phyloP scores from a whole-genome alignment of 306 rosid species.

The Sicyos edulis region DNA sequence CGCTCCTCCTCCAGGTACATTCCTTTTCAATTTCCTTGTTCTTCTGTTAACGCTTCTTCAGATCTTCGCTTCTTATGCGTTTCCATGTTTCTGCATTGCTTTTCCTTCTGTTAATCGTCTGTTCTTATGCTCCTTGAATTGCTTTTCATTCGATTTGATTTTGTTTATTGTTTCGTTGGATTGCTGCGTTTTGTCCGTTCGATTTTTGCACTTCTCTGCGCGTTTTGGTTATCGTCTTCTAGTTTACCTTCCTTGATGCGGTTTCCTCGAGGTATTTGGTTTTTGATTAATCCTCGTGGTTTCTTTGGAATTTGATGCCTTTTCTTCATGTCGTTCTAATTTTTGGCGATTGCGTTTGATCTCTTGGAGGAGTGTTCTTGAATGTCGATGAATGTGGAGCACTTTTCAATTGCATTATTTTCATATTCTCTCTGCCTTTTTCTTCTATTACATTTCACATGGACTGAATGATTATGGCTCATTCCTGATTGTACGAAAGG shows the following conservation, averaged over 20 bases:
- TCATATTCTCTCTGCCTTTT: neutral
- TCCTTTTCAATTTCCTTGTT: constrained; percentile 5
- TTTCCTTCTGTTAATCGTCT: neutral
- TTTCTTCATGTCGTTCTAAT: neutral
- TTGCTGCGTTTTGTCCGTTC: neutral
- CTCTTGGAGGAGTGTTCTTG: neutral
- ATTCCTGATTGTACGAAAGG: neutral
- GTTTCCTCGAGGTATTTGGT: neutral
- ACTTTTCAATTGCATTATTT: neutral
- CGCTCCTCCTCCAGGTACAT: constrained; percentile 60
- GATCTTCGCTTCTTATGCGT: constrained; percentile 14
- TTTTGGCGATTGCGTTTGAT: constrained; percentile 1
- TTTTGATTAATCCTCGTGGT: neutral
- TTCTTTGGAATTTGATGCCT: neutral
- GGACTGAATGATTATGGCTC: neutral
- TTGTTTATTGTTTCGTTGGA: neutral
- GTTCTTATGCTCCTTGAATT: neutral
- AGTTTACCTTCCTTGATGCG: neutral
- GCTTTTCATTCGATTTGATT: neutral
- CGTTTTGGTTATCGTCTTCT: neutral
- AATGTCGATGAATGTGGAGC: neutral
- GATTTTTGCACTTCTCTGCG: neutral
- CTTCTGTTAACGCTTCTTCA: neutral
- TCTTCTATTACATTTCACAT: neutral
- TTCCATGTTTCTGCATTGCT: neutral